Percentiles rank a stretch among this genome's conserved stretches.
phyloP scores from a whole-genome alignment of 331 rosid genomes.

The Erythrophleum ivorense region DNA sequence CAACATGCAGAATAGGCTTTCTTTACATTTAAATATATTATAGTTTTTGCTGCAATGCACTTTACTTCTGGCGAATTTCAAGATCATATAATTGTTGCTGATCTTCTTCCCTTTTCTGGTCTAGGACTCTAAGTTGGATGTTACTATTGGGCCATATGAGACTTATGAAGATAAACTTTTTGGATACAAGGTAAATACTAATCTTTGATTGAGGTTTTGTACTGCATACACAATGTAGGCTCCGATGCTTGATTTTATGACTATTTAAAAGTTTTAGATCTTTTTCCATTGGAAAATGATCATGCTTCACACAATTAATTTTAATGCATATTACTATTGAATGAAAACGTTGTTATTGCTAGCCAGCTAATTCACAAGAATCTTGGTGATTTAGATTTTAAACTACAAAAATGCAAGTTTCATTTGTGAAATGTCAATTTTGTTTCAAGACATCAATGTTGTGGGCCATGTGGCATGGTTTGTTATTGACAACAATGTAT shows the following conservation, averaged over 20 bases:
- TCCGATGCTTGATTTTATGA: conserved; percentile 3
- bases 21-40: conserved; percentile 5
- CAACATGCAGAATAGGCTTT: conserved; percentile 15
- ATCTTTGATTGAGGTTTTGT: conserved; percentile 16
- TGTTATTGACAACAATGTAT: background rate
- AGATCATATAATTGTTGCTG: conserved; percentile 25
- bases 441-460: conserved; percentile 15
- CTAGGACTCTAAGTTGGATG: conserved; percentile 89
- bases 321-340: conserved; percentile 21
- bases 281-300: conserved; percentile 24
- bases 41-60: background rate
- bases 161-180: conserved; percentile 88
- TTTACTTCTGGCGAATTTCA: conserved; percentile 28
- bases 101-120: conserved; percentile 21
- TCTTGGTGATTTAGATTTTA: background rate
- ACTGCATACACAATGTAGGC: conserved; percentile 16
- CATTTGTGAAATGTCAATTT: conserved; percentile 16
- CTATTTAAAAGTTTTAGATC: background rate
- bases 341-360: background rate
- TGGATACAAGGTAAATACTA: conserved; percentile 81
- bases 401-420: background rate
- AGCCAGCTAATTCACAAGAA: conserved; percentile 25
- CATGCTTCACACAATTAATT: conserved; percentile 20
- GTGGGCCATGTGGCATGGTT: conserved; percentile 12
- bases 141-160: conserved; percentile 96